These are phyloP conservation scores for Nitzschia palea DNA, from an alignment of 108 stramenopile species.

Conservation along the genomic window DNA sequence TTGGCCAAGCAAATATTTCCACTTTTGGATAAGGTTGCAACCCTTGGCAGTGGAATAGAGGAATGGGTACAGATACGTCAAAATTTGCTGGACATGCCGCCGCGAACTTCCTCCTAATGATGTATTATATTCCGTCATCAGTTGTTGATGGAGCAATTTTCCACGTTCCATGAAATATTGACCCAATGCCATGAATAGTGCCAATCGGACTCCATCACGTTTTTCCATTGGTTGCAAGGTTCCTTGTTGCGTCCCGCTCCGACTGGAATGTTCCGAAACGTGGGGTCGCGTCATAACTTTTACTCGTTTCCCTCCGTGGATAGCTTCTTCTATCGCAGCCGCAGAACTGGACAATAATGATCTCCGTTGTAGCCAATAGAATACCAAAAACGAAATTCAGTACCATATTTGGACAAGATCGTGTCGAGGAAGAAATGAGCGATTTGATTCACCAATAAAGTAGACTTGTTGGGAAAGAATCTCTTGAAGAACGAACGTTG, in stretches of 20 bases:
- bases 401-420: conserved; percentile 32
- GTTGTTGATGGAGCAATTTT: conserved; percentile 12
- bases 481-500: background rate
- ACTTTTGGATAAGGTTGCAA: conserved; percentile 55
- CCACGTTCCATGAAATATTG: conserved; percentile 67
- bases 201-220: conserved; percentile 54
- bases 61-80: conserved; percentile 57
- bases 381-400: conserved; percentile 57
- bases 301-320: conserved; percentile 66
- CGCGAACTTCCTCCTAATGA: background rate
- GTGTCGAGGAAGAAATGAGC: conserved; percentile 5
- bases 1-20: conserved; percentile 66
- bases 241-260: conserved; percentile 9
- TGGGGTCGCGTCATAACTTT: conserved; percentile 33
- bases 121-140: background rate
- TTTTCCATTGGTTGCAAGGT: conserved; percentile 39
- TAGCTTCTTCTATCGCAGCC: conserved; percentile 67
- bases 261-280: background rate
- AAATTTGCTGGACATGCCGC: conserved; percentile 1
- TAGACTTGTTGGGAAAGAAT: background rate
- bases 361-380: conserved; percentile 59
- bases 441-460: background rate
- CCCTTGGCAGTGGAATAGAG: conserved; percentile 55
- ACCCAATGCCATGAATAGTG: conserved; percentile 60
- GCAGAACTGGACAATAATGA: conserved; percentile 32